A percentile compares a stretch with the other conserved stretches of the same genome.
These are phyloP conservation scores for Fraxinus angustifolia DNA, from an alignment of 305 asterid genomes.

Conservation along the genomic window DNA sequence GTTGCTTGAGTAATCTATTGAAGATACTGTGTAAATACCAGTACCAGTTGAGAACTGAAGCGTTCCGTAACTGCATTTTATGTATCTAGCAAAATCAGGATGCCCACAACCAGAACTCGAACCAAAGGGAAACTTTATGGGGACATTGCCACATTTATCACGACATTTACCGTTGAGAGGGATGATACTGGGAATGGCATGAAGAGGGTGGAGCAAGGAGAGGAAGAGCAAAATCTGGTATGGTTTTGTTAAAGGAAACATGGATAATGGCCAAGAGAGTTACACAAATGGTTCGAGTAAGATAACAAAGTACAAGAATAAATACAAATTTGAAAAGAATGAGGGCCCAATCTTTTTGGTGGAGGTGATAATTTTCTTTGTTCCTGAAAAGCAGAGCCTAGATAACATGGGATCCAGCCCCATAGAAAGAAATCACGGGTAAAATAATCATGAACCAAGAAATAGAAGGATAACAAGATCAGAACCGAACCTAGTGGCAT, in stretches of 20 bases:
- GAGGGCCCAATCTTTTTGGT: slow-evolving; percentile 23
- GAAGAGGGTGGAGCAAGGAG: slow-evolving; percentile 23
- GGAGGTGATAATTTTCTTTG: slow-evolving; percentile 25
- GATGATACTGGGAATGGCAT: slow-evolving; percentile 43
- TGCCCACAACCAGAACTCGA: slow-evolving; percentile 61
- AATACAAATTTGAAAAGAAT: slow-evolving; percentile 3
- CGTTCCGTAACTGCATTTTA: slow-evolving; percentile 33
- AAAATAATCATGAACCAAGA: not conserved
- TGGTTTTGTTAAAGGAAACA: slow-evolving; percentile 21
- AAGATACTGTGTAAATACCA: slow-evolving; percentile 41
- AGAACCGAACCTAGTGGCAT: not conserved
- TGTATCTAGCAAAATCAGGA: slow-evolving; percentile 48
- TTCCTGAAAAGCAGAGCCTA: slow-evolving; percentile 54
- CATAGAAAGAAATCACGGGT: not conserved
- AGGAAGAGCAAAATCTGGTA: slow-evolving; percentile 19
- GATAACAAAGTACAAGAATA: not conserved
- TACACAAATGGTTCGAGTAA: not conserved
- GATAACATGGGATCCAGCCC: slow-evolving; percentile 39
- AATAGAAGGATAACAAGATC: not conserved
- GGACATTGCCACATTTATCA: slow-evolving; percentile 42
- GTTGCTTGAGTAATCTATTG: slow-evolving; percentile 52
- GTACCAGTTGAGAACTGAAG: slow-evolving; percentile 45
- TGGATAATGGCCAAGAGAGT: slow-evolving; percentile 2
- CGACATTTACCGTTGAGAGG: slow-evolving; percentile 43
- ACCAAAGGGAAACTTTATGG: slow-evolving; percentile 60